Percentiles rank a stretch among this genome's conserved stretches.
phyloP scores from a whole-genome alignment of 139 green algal genomes.

The Ostreobium quekettii region DNA sequence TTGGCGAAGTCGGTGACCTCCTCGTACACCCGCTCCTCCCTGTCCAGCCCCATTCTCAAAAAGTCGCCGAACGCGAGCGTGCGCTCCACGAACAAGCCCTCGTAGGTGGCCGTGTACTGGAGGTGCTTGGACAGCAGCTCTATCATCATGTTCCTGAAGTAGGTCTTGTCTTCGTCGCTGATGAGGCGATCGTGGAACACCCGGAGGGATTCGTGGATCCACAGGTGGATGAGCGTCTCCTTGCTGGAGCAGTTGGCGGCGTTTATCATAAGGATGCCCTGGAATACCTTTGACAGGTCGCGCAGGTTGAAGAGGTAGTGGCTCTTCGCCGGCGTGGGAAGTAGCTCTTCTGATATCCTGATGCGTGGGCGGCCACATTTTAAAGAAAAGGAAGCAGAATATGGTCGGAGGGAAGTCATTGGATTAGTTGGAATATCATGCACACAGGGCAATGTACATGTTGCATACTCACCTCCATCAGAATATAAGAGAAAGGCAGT shows the following conservation, averaged over 20 bases:
- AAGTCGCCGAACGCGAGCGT: slow-evolving; percentile 65
- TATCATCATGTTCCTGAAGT: slow-evolving; percentile 53
- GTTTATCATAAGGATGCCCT: slow-evolving; percentile 62
- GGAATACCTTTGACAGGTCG: slow-evolving; percentile 73
- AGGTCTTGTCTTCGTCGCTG: slow-evolving; percentile 58
- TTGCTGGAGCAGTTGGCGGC: slow-evolving; percentile 31
- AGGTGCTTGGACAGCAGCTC: slow-evolving; percentile 40
- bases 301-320: slow-evolving; percentile 83
- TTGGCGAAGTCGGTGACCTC: slow-evolving; percentile 38
- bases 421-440: too few species aligned
- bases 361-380: not conserved
- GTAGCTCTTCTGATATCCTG: slow-evolving; percentile 56
- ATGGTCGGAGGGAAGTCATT: too few species aligned
- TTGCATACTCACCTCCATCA: too few species aligned
- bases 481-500: too few species aligned
- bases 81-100: slow-evolving; percentile 40
- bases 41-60: slow-evolving; percentile 34
- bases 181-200: slow-evolving; percentile 83
- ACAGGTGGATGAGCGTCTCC: slow-evolving; percentile 51
- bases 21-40: slow-evolving; percentile 53
- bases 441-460: too few species aligned
- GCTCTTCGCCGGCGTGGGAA: slow-evolving; percentile 67
- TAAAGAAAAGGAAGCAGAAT: too few species aligned
- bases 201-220: slow-evolving; percentile 67
- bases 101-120: slow-evolving; percentile 25